Evolutionary conservation across 345 rosid species (phyloP).

Genomic region (Adansonia digitata): DNA sequence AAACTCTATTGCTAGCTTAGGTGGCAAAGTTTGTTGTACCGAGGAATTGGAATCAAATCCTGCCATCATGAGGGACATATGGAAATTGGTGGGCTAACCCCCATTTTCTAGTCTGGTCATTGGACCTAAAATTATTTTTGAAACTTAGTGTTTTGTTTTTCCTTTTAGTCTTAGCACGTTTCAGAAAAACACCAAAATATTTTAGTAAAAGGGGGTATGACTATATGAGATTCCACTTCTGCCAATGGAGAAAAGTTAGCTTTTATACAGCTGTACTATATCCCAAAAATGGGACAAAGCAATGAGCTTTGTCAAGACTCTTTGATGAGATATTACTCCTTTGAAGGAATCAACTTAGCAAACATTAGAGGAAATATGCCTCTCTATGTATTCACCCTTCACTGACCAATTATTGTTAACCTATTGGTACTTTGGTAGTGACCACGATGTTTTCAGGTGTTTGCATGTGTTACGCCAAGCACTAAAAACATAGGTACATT

Average conservation of each 20-base stretch:
- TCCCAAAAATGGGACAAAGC: not conserved
- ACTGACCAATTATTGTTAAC: not conserved
- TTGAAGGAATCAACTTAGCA: not conserved
- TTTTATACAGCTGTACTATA: not conserved
- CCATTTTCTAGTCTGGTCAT: not conserved
- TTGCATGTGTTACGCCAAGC: too few relatives aligned
- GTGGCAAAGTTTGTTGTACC: not conserved
- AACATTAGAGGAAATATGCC: not conserved
- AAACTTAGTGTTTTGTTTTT: not conserved
- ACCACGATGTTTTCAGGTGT: not conserved
- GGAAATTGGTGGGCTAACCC: not conserved
- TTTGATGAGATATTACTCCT: not conserved
- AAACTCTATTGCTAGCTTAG: not conserved
- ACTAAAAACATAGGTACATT: too few relatives aligned
- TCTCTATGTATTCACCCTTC: not conserved
- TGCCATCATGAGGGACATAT: not conserved
- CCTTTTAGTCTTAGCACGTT: not conserved
- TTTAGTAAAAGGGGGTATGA: not conserved
- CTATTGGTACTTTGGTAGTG: not conserved
- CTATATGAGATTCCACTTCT: not conserved
- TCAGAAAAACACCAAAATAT: not conserved
- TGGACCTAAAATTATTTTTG: not conserved
- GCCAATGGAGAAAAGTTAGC: not conserved
- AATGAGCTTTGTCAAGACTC: not conserved
- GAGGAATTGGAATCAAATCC: not conserved